These are phyloP conservation scores for Aspergillus clavatus DNA, from an alignment of 2,329 filamentous ascomycete species.

Conservation along the genomic window DNA sequence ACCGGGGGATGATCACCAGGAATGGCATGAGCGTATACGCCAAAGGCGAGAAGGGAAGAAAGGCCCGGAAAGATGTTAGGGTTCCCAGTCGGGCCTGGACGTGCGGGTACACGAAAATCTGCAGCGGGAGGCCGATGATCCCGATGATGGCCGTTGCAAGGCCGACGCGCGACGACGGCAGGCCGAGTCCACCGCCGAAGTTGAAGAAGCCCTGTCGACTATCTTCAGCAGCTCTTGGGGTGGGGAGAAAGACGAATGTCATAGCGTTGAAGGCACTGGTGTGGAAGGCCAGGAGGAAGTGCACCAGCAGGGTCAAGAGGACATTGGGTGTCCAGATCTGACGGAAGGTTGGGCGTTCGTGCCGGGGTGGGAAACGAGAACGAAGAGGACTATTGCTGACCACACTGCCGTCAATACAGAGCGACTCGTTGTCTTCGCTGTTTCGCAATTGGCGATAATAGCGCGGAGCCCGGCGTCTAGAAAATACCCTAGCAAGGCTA, in stretches of 20 bases:
- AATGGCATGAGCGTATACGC: conserved; percentile 67
- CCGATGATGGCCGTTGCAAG: conserved; percentile 73
- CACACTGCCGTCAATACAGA: conserved; percentile 30
- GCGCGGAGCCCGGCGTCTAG: conserved; percentile 18
- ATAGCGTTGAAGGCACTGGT: conserved; percentile 71
- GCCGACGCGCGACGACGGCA: conserved; percentile 67
- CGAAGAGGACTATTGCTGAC: conserved; percentile 21
- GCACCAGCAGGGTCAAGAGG: conserved; percentile 55
- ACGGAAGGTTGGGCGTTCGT: conserved; percentile 42
- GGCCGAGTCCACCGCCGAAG: conserved; percentile 70
- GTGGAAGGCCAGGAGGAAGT: conserved; percentile 68
- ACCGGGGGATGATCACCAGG: conserved; percentile 61
- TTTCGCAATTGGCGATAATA: conserved; percentile 35
- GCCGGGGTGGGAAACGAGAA: conserved; percentile 30
- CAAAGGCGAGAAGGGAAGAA: conserved; percentile 64
- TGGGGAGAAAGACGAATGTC: conserved; percentile 72
- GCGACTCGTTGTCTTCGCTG: conserved; percentile 24
- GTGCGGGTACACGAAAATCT: conserved; percentile 65
- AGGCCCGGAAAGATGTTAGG: conserved; percentile 62
- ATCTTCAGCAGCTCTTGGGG: conserved; percentile 54
- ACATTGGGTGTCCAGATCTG: conserved; percentile 53
- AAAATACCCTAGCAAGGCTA: conserved; percentile 26
- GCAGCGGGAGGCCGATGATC: conserved; percentile 67
- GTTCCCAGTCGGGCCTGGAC: conserved; percentile 65
- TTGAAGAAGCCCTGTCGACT: conserved; percentile 43